Evolutionary conservation across 805 yeast species (phyloP).

Genomic region (Candida multigemmis): DNA sequence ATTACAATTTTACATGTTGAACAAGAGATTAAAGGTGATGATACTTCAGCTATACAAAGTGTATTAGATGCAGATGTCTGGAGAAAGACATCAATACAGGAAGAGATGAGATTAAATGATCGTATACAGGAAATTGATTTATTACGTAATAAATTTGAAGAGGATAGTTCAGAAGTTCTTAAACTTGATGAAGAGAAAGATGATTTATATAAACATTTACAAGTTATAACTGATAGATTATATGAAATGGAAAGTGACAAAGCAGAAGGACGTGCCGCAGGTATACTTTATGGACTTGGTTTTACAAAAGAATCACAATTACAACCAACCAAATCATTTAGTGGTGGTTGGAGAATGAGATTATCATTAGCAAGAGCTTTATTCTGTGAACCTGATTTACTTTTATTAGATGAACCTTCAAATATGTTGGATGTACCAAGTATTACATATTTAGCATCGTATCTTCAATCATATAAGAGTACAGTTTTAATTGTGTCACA

Average conservation of each 20-base stretch:
- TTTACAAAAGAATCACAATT: conserved; percentile 82
- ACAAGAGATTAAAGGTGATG: conserved; percentile 95
- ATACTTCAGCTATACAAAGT: conserved; percentile 80
- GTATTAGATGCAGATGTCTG: conserved; percentile 99
- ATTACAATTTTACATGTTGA: conserved; percentile 95
- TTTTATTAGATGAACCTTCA: conserved; percentile 95
- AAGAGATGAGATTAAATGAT: conserved; percentile 65
- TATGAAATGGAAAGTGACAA: conserved; percentile 94
- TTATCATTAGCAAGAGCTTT: conserved; percentile 95
- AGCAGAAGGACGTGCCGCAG: conserved; percentile 95
- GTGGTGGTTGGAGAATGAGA: conserved; percentile 99
- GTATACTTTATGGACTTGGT: conserved; percentile 87
- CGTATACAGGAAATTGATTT: conserved; percentile 69
- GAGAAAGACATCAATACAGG: conserved; percentile 82
- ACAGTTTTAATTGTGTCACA: conserved; percentile 95
- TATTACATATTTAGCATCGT: conserved; percentile 84
- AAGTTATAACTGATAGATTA: conserved; percentile 73
- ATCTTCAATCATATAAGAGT: conserved; percentile 81
- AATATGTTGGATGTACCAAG: conserved; percentile 99
- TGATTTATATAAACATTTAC: conserved; percentile 71
- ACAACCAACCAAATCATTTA: conserved; percentile 79
- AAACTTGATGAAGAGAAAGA: conserved; percentile 84
- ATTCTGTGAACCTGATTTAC: conserved; percentile 92
- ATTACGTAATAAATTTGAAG: conserved; percentile 64
- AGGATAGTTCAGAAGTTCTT: conserved; percentile 62